phyloP scores from a whole-genome alignment of 495 filamentous ascomycete species.

The Sphaerosporella brunnea region DNA sequence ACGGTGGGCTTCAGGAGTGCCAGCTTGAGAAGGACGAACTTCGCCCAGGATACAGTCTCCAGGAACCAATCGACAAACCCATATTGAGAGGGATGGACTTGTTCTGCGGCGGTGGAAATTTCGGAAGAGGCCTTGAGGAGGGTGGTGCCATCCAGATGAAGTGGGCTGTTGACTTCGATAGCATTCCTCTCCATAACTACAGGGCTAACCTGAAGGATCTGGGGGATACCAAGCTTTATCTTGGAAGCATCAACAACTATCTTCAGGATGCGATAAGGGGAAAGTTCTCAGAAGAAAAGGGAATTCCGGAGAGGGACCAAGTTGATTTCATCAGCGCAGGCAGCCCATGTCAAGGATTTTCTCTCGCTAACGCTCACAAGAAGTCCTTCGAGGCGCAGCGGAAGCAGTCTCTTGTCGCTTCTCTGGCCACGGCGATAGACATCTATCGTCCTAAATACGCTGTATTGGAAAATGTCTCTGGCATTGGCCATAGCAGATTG shows the following conservation, averaged over 20 bases:
- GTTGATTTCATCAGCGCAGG: conserved; percentile 55
- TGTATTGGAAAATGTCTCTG: conserved; percentile 52
- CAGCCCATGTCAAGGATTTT: conserved; percentile 59
- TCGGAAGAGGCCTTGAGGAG: conserved; percentile 58
- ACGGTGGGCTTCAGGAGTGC: conserved; percentile 1
- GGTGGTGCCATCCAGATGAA: conserved; percentile 43
- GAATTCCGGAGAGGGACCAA: conserved; percentile 30
- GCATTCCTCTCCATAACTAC: conserved; percentile 47
- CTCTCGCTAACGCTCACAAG: conserved; percentile 37
- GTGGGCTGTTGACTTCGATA: conserved; percentile 47
- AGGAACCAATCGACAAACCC: conserved; percentile 23
- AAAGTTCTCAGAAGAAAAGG: conserved; percentile 22
- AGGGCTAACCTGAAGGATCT: conserved; percentile 37
- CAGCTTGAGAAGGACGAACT: conserved; percentile 16
- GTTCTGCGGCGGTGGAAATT: conserved; percentile 57
- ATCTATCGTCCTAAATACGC: conserved; percentile 55
- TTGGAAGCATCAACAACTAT: conserved; percentile 54
- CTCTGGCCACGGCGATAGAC: conserved; percentile 54
- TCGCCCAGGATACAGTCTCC: conserved; percentile 38
- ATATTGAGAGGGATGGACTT: conserved; percentile 40
- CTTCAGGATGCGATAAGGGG: conserved; percentile 38
- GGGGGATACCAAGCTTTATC: conserved; percentile 32
- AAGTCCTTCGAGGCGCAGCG: conserved; percentile 32
- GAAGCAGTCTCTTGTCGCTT: conserved; percentile 55
- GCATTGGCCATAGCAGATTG: conserved; percentile 34